Evolutionary conservation across 2,329 filamentous ascomycete species (phyloP), one percentile per base, ranked within the genome.

Genomic region (Emergomyces orientalis): DNA sequence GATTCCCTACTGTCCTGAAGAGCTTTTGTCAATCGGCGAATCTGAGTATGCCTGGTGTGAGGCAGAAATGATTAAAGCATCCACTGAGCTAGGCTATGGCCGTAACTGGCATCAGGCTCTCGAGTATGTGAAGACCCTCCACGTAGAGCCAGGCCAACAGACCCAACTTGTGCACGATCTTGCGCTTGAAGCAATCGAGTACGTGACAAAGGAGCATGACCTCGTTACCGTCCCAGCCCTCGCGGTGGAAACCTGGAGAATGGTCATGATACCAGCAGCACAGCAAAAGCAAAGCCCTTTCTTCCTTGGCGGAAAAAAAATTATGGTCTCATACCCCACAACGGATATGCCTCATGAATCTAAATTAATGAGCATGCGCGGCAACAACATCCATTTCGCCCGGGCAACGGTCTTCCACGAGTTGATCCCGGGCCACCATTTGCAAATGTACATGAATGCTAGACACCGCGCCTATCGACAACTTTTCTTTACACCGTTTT

Each of bases 321-420:
- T 86, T 66, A 77, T 81, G 55, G 82, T 86, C 2, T 81, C 83
- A 0, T 86, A 84, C 61, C 83, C 84, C 14, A 61, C 62, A 6
- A 30, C 51, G 8, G 47, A 41, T 41, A 62, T 62, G 63, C 66
- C 72, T 4, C 81, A 85, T 65, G 77, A 76, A 22, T 75, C 79
- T 41, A 86, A 86, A 71, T 69, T 82, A 66, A 86, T 85, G 83
- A 80, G 80, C 61, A 81, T 86, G 78, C 79, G 83, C 22, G 81
- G 82, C 13, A 86, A 86, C 71, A 85, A 83, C 67, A 76, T 77
- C 0, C 81, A 84, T 67, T 84, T 85, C 70, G 75, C 82, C 4
- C 79, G 81, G 1, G 81, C 83, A 6, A 86, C 83, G 0, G 83
- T 84, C 1, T 86, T 86, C 67, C 84, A 86, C 69, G 84, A 86